Percentiles rank a stretch among this genome's conserved stretches.
Evolutionary conservation across 371 early-diverging fungal species (phyloP).

Genomic region (Umbelopsis sp.): DNA sequence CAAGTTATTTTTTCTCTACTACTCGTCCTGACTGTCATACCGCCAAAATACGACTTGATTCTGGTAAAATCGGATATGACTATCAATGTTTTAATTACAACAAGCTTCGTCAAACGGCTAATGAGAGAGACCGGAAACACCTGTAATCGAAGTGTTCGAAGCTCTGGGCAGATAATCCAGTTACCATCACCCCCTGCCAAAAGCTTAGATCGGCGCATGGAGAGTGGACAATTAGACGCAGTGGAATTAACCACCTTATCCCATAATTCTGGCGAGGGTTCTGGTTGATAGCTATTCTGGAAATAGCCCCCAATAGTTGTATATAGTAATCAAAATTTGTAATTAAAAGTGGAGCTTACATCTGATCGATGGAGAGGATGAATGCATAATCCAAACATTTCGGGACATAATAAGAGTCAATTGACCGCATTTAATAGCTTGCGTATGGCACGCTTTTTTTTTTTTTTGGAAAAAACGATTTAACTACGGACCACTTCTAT

Average conservation of each 20-base stretch:
- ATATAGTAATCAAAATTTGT: background rate
- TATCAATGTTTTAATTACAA: background rate
- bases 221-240: background rate
- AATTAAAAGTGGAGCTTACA: no score
- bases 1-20: background rate
- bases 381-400: no score
- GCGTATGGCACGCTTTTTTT: no score
- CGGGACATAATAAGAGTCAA: no score
- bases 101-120: background rate
- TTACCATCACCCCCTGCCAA: background rate
- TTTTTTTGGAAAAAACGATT: no score
- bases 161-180: background rate
- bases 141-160: no score
- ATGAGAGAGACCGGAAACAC: background rate
- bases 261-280: background rate
- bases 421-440: no score
- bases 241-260: background rate
- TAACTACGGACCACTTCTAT: no score
- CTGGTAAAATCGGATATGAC: slow-evolving; percentile 9
- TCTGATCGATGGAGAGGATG: no score
- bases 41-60: background rate
- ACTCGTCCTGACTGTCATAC: background rate
- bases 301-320: background rate
- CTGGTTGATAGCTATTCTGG: background rate
- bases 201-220: background rate